These are phyloP conservation scores for Trichoderma erinaceum DNA, from an alignment of 495 filamentous ascomycete genomes.

Conservation along the genomic window DNA sequence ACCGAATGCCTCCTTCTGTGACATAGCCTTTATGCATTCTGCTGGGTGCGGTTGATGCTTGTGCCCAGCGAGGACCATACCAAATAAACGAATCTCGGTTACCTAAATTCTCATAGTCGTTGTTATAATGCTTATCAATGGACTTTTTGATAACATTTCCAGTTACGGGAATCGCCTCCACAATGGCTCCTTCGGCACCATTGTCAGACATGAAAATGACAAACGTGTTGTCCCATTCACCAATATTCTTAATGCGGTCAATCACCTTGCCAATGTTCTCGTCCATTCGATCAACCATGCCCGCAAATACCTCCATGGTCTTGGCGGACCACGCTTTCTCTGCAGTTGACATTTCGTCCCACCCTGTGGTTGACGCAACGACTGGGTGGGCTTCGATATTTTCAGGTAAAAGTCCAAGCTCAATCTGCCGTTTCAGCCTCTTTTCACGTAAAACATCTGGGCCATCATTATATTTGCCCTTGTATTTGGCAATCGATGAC, in stretches of 20 bases:
- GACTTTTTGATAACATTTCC: conserved; percentile 45
- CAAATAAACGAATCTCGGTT: conserved; percentile 57
- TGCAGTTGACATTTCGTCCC: conserved; percentile 19
- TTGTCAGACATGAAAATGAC: conserved; percentile 61
- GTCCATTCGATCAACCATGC: conserved; percentile 60
- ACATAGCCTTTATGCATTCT: conserved; percentile 57
- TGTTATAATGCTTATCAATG: conserved; percentile 56
- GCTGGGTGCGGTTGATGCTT: conserved; percentile 50
- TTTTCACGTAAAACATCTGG: conserved; percentile 45
- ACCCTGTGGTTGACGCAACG: conserved; percentile 34
- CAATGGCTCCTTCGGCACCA: conserved; percentile 56
- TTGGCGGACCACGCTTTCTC: conserved; percentile 24
- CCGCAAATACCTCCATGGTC: conserved; percentile 56
- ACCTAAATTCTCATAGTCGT: conserved; percentile 57
- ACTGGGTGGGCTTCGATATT: conserved; percentile 47
- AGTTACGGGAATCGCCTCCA: conserved; percentile 40
- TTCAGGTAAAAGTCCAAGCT: conserved; percentile 40
- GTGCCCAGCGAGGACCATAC: conserved; percentile 60
- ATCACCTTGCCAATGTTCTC: conserved; percentile 54
- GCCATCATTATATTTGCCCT: conserved; percentile 48
- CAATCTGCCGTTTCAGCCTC: conserved; percentile 40
- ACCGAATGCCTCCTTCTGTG: conserved; percentile 55
- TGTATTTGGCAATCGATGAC: conserved; percentile 43
- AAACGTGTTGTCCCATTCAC: conserved; percentile 59
- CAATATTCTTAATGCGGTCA: conserved; percentile 47